Evolutionary conservation across 805 yeast species (phyloP).

Genomic region (Candida anglica): DNA sequence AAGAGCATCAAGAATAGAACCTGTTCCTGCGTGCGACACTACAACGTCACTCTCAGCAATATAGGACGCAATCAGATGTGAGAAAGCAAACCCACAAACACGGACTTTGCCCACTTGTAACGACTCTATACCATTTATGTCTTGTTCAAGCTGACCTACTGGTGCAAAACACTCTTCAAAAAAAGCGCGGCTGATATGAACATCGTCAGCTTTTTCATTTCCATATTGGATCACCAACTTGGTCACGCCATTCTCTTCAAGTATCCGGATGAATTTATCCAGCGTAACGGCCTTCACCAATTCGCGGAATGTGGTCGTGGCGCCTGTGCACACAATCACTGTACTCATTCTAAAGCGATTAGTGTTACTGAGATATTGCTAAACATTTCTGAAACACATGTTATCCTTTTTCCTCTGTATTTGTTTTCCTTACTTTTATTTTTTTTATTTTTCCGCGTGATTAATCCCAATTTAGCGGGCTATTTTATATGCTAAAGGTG

Average conservation of each 20-base stretch:
- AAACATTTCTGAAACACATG: not conserved
- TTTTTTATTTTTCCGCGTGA: not conserved
- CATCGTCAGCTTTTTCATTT: slow-evolving; percentile 16
- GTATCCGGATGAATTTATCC: slow-evolving; percentile 24
- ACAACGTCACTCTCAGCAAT: slow-evolving; percentile 54
- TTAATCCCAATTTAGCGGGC: not conserved
- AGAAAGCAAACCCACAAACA: slow-evolving; percentile 24
- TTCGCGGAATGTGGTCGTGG: slow-evolving; percentile 75
- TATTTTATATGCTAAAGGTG: not conserved
- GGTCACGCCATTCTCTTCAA: slow-evolving; percentile 35
- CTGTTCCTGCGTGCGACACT: slow-evolving; percentile 89
- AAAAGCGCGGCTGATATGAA: no score
- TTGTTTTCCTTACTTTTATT: no score
- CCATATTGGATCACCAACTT: slow-evolving; percentile 27
- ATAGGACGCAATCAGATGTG: slow-evolving; percentile 22
- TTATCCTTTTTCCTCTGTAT: not conserved
- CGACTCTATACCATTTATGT: no score
- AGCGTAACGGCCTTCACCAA: slow-evolving; percentile 47
- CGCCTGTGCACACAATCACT: slow-evolving; percentile 77
- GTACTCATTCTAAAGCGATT: no score
- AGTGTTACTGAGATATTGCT: not conserved
- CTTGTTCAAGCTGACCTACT: no score
- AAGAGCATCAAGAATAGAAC: slow-evolving; percentile 80
- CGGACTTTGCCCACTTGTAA: slow-evolving; percentile 6
- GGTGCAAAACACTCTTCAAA: not conserved